Conservation (phyloP, 805 yeast species). For the Starmerella bombicola region DNA sequence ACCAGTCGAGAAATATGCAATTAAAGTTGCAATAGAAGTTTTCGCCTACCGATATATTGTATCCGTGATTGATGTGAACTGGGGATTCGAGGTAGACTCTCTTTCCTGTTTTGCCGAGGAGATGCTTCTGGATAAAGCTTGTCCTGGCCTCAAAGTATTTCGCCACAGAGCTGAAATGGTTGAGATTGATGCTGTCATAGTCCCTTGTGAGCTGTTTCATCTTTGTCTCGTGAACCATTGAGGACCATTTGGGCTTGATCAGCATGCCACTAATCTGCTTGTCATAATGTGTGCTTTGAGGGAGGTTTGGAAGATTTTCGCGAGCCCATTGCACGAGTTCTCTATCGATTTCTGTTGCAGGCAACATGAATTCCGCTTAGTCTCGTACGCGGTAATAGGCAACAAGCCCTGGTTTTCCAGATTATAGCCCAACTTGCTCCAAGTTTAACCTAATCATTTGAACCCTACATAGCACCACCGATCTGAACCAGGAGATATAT, state of each 20-base stretch:
- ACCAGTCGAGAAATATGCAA: slow-evolving; percentile 43
- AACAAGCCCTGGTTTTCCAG: no score
- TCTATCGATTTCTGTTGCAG: slow-evolving; percentile 11
- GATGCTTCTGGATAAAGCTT: slow-evolving; percentile 26
- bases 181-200: slow-evolving; percentile 23
- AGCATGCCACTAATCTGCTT: slow-evolving; percentile 43
- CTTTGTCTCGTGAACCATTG: slow-evolving; percentile 24
- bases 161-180: slow-evolving; percentile 19
- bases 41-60: slow-evolving; percentile 46
- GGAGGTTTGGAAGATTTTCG: slow-evolving; percentile 11
- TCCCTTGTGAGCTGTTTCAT: slow-evolving; percentile 28
- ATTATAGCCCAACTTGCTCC: no score
- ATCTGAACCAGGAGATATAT: no score
- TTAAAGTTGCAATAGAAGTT: slow-evolving; percentile 46
- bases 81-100: slow-evolving; percentile 40
- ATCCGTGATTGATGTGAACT: slow-evolving; percentile 55
- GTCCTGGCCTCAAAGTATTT: slow-evolving; percentile 30
- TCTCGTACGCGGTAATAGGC: no score
- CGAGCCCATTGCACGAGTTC: slow-evolving; percentile 17
- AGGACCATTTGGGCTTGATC: slow-evolving; percentile 30
- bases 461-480: no score
- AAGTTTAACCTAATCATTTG: no score
- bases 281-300: slow-evolving; percentile 34
- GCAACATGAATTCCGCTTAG: no score
- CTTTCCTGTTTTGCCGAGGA: slow-evolving; percentile 41